Evolutionary conservation across 2,329 filamentous ascomycete genomes (phyloP), one percentile per base, ranked within the genome.

Genomic region (Dothideomycetes sp.): DNA sequence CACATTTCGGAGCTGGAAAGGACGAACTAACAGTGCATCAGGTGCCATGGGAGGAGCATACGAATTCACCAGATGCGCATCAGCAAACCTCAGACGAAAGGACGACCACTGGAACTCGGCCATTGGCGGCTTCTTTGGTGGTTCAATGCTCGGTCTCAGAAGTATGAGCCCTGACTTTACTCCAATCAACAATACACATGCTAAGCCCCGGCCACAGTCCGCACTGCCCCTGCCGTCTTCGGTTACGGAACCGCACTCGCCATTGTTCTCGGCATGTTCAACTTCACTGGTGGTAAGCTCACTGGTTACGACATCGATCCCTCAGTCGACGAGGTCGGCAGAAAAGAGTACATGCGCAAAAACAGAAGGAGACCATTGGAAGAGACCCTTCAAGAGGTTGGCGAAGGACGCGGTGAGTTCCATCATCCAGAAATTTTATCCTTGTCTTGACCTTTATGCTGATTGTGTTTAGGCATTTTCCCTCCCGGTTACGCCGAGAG

Each of bases 401-500:
- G 87, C 39, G 88, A 95, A 69, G 86, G 86, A 51, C 76, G 87
- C 75, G 85, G 85, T 89, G 73, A 56, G 64, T 48, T 39, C 35
- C 17, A 8, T 5, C 13, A 23, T 12, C 30, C 6, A 15, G 20
- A 23, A 18, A 9, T 37, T 11, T 31, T 30, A 20, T 28, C 42
- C 24, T 39, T n/a, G n/a, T 24, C 13, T 39, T 46, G 27, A 48
- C 42, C 27, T 16, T 39, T 22, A 43, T 24, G 19, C 45, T 50
- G 38, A 51, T 43, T 25, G 16, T 15, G 2, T 6, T 13, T 52
- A 94, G 87, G 83, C 41, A 85, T 94, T 53, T 73, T 80, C 52
- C 82, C 76, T 28, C 80, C 83, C 12, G 85, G 85, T 37, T 94
- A 91, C 59, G 82, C 84, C 53, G 84, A 94, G 70, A 74, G 88